These are phyloP conservation scores for Candida gigantensis DNA, from an alignment of 1,139 yeast genomes.

Conservation along the genomic window DNA sequence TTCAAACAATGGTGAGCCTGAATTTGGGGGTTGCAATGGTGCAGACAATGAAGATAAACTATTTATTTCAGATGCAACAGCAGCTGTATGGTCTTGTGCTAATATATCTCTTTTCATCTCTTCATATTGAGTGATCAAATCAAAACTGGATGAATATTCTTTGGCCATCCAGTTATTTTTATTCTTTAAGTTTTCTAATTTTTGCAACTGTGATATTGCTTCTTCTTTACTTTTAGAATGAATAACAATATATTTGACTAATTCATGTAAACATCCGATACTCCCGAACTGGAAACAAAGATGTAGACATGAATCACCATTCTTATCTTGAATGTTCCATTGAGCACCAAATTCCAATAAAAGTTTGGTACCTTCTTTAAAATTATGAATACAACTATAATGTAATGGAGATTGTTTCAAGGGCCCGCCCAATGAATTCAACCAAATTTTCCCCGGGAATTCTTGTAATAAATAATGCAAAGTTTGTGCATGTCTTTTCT, in stretches of 20 bases:
- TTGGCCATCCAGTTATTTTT: slow-evolving; percentile 69
- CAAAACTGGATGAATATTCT: slow-evolving; percentile 55
- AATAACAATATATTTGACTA: slow-evolving; percentile 42
- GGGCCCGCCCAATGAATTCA: slow-evolving; percentile 50
- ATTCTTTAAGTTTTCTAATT: slow-evolving; percentile 42
- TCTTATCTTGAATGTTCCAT: slow-evolving; percentile 55
- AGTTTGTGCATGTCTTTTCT: slow-evolving; percentile 70
- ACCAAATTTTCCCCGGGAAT: slow-evolving; percentile 68
- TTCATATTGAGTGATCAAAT: slow-evolving; percentile 33
- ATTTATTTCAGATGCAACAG: neutral
- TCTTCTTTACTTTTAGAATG: slow-evolving; percentile 26
- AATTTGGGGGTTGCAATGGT: neutral
- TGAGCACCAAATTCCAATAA: slow-evolving; percentile 83
- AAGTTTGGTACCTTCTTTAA: slow-evolving; percentile 67
- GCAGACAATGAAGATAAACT: too few relatives aligned
- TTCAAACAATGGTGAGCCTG: slow-evolving; percentile 13
- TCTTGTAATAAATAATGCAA: slow-evolving; percentile 80
- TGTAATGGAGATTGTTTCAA: slow-evolving; percentile 71
- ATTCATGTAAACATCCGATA: slow-evolving; percentile 58
- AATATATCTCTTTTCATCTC: slow-evolving; percentile 21
- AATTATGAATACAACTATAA: slow-evolving; percentile 67
- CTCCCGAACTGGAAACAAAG: slow-evolving; percentile 78
- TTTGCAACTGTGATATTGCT: slow-evolving; percentile 43
- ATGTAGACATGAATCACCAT: slow-evolving; percentile 80
- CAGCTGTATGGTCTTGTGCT: slow-evolving; percentile 6